Evolutionary conservation across 352 stramenopile genomes (phyloP), one percentile per base, ranked within the genome.

Genomic region (Phytophthora europaea): DNA sequence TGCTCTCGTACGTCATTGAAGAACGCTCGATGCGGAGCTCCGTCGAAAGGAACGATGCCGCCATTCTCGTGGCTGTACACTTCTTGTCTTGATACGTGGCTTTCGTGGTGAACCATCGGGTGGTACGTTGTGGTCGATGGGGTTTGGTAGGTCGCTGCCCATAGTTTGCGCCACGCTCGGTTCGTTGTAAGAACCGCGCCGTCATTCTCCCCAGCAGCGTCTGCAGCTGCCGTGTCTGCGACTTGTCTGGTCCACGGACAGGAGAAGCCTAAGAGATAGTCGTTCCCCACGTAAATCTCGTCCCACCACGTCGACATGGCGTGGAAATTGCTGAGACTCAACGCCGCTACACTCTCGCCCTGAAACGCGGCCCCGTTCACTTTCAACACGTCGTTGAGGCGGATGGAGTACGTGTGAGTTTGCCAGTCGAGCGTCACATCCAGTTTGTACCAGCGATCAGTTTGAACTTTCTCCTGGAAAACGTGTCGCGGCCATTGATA

Each of bases 281-380:
- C 94, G 6, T 92, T 76, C 18, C 97, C 97, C 4, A 98, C 84
- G 75, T 98, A 99, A 40, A 99, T 89, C 68, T 99, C 97, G 79
- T 99, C 97, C 85, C 98, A 98, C 94, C 96, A 99, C 34, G 78
- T 90, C 18, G 80, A 92, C 78, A 94, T 93, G 0, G 84, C 65
- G 48, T 98, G 84, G 28, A 85, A 84, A 48, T 93, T 94, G 76
- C 92, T 95, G 10, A 98, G 59, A 58, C 94, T 97, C 9, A 98
- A 54, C 0, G 74, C 73, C 6, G 59, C 34, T 4, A 98, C 57
- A 7, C 20, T 53, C 2, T 79, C 63, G 12, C 83, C 81, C 7
- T 55, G 43, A 59, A 99, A 98, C 4, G 62, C 43, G 0, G 70
- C 77, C 36, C 78, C 70, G 20, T 64, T 57, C 2, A 98, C 93